A percentile compares a stretch with the other conserved stretches of the same genome.
phyloP scores from a whole-genome alignment of 2,329 filamentous ascomycete genomes.

The Nothophaeocryptopus gaeumannii region DNA sequence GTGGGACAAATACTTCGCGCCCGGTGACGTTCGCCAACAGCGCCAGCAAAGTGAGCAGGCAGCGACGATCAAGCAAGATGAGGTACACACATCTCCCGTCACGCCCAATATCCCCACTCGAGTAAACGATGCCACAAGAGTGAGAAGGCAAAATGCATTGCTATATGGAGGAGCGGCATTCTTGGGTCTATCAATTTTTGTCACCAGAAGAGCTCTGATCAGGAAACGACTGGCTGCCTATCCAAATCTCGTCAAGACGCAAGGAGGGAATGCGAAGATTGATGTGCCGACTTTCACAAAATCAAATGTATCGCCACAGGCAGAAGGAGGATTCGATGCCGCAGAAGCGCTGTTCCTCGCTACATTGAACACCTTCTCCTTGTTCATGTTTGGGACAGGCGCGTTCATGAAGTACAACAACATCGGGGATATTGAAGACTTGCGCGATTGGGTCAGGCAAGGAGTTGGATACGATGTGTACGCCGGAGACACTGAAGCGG shows the following conservation, averaged over 20 bases:
- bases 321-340: slow-evolving; percentile 66
- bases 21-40: slow-evolving; percentile 31
- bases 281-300: slow-evolving; percentile 19
- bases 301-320: slow-evolving; percentile 18
- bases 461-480: slow-evolving; percentile 59
- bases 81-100: not conserved
- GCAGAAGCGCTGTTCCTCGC: slow-evolving; percentile 80
- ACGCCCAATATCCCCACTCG: no score
- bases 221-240: slow-evolving; percentile 61
- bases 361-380: slow-evolving; percentile 77
- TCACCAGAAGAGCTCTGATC: slow-evolving; percentile 64
- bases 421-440: slow-evolving; percentile 56
- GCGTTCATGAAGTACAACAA: slow-evolving; percentile 75
- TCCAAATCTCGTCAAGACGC: slow-evolving; percentile 43
- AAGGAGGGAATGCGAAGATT: slow-evolving; percentile 6
- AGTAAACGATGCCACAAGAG: slow-evolving; percentile 21
- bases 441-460: slow-evolving; percentile 56
- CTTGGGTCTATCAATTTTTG: slow-evolving; percentile 65
- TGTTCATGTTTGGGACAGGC: slow-evolving; percentile 71
- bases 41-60: not conserved
- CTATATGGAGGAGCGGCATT: slow-evolving; percentile 75
- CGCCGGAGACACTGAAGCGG: slow-evolving; percentile 50
- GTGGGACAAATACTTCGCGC: slow-evolving; percentile 34
- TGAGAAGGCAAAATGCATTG: slow-evolving; percentile 44
- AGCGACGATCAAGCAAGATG: not conserved